A percentile compares a stretch with the other conserved stretches of the same genome.
phyloP scores from a whole-genome alignment of 2,329 filamentous ascomycete genomes.

The Ophiostoma montium region DNA sequence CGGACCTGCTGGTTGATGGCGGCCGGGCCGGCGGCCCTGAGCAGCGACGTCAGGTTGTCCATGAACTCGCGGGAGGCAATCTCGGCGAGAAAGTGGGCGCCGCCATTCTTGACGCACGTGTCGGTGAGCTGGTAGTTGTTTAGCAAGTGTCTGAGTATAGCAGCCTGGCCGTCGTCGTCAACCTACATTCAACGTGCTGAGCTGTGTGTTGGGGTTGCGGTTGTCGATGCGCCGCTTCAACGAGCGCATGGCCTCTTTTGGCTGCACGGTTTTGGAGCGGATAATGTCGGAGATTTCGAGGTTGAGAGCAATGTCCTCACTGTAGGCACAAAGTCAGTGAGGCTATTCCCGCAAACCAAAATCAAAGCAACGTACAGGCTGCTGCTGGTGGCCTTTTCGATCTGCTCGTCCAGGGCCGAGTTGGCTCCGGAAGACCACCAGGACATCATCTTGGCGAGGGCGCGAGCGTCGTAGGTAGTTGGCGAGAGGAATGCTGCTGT shows the following conservation, averaged over 20 bases:
- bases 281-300: conserved; percentile 97
- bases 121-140: conserved; percentile 57
- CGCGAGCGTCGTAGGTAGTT: neutral
- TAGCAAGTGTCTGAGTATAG: neutral
- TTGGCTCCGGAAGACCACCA: conserved; percentile 92
- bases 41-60: conserved; percentile 84
- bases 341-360: no score
- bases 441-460: conserved; percentile 57
- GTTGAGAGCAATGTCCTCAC: conserved; percentile 92
- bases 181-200: conserved; percentile 78
- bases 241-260: conserved; percentile 95
- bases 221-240: conserved; percentile 89
- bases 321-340: no score
- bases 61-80: conserved; percentile 96
- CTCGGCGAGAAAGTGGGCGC: conserved; percentile 84
- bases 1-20: conserved; percentile 77
- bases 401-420: conserved; percentile 88
- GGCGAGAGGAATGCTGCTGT: neutral
- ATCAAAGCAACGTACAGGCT: conserved; percentile 76
- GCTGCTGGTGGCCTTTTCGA: conserved; percentile 86
- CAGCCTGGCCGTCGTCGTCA: no score
- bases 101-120: conserved; percentile 97
- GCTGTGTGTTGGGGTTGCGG: conserved; percentile 93
- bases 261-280: conserved; percentile 90
- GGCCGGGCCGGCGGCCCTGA: conserved; percentile 62